Percentiles rank a stretch among this genome's conserved stretches.
Evolutionary conservation across 305 asterid genomes (phyloP).

Genomic region (Plantago coronopus): DNA sequence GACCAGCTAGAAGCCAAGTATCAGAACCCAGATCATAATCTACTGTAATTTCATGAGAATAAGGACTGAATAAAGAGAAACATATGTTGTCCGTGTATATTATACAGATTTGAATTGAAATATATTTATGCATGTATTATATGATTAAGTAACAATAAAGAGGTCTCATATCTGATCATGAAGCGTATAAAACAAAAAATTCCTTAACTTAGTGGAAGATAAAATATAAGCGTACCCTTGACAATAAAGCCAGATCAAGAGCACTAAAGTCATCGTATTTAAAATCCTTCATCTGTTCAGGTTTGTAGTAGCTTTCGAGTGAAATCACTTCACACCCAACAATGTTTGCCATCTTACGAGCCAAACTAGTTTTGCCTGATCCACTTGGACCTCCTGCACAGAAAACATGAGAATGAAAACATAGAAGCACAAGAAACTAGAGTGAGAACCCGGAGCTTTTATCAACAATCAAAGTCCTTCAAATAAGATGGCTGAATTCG

Average conservation of each 20-base stretch:
- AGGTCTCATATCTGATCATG: no score
- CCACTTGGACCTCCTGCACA: conserved; percentile 97
- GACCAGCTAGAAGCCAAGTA: background rate
- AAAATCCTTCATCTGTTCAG: conserved; percentile 83
- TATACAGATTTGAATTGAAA: background rate
- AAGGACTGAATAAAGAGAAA: conserved; percentile 11
- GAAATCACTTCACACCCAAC: conserved; percentile 99
- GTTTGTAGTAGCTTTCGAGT: conserved; percentile 88
- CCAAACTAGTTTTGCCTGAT: conserved; percentile 99
- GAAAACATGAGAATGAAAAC: conserved; percentile 19
- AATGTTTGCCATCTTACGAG: conserved; percentile 98
- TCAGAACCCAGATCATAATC: background rate
- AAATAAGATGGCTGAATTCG: background rate
- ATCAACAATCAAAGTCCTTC: conserved; percentile 7
- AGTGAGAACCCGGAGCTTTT: conserved; percentile 16
- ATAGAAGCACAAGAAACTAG: conserved; percentile 17
- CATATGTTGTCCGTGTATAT: background rate
- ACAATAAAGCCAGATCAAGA: conserved; percentile 86
- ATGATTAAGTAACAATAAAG: conserved; percentile 14
- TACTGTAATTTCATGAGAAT: conserved; percentile 4
- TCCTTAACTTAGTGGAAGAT: conserved; percentile 10
- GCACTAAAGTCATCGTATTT: conserved; percentile 94
- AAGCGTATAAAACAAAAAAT: background rate
- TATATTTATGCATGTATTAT: conserved; percentile 13
- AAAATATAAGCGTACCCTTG: conserved; percentile 59